Evolutionary conservation across 352 stramenopile genomes (phyloP).

Genomic region (Globisporangium carolinianum): DNA sequence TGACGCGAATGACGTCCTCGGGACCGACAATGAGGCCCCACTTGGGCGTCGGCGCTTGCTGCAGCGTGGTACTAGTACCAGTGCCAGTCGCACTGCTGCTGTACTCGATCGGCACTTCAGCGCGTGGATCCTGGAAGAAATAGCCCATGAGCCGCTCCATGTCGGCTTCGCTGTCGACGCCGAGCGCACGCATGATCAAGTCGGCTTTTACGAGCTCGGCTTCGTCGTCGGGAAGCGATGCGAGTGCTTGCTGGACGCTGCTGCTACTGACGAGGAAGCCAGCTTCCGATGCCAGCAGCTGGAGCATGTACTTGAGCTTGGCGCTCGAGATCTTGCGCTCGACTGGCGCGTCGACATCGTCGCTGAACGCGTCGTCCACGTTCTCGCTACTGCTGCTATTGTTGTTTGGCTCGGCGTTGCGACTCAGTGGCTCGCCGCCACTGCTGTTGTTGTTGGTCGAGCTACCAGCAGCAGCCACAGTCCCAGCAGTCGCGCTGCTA

Average conservation of each 20-base stretch:
- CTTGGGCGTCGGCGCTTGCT: constrained; percentile 22
- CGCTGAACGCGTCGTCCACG: constrained; percentile 34
- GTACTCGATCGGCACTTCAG: constrained; percentile 39
- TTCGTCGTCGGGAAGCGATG: constrained; percentile 63
- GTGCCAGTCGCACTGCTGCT: background rate
- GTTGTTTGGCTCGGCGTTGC: constrained; percentile 1
- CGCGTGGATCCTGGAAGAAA: constrained; percentile 67
- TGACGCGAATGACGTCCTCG: constrained; percentile 83
- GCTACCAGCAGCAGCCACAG: background rate
- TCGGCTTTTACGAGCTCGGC: constrained; percentile 83
- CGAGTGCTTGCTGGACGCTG: constrained; percentile 71
- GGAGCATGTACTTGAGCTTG: constrained; percentile 88
- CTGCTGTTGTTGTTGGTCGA: constrained; percentile 15
- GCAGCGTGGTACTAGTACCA: background rate
- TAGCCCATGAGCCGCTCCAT: constrained; percentile 78
- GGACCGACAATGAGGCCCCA: constrained; percentile 69
- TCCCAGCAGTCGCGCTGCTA: background rate
- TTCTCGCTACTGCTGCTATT: constrained; percentile 6
- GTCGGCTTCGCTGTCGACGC: constrained; percentile 81
- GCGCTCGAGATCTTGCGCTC: constrained; percentile 66
- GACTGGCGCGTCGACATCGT: constrained; percentile 26
- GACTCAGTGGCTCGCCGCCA: constrained; percentile 1
- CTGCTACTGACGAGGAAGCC: constrained; percentile 82
- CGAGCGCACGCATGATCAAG: constrained; percentile 82
- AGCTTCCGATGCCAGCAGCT: constrained; percentile 78